Evolutionary conservation across 345 rosid genomes (phyloP).

Genomic region (Eutrema heterophyllum): DNA sequence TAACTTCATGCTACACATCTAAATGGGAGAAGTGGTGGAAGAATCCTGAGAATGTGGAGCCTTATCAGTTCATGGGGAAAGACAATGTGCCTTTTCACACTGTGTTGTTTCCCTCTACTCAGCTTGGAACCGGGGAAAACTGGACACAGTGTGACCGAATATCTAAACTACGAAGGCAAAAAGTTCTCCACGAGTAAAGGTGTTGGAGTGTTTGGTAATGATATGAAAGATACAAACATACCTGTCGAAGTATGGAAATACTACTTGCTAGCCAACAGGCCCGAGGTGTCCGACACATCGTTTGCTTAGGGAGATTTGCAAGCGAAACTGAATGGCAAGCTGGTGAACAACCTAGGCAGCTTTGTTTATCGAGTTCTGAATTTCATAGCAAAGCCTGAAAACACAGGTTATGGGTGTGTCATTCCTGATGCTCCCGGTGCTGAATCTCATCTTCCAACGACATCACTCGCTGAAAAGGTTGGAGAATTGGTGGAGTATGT

Average conservation of each 20-base stretch:
- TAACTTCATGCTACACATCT: constrained; percentile 83
- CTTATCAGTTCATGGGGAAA: constrained; percentile 98
- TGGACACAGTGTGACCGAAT: constrained; percentile 97
- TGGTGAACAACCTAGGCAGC: constrained; percentile 54
- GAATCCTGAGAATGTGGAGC: constrained; percentile 93
- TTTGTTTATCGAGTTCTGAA: constrained; percentile 59
- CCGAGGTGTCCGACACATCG: constrained; percentile 68
- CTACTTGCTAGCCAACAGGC: constrained; percentile 83
- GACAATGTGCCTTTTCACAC: constrained; percentile 98
- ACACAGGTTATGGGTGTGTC: constrained; percentile 63
- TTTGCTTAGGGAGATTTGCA: constrained; percentile 65
- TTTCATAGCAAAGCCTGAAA: constrained; percentile 42
- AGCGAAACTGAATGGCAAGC: constrained; percentile 51
- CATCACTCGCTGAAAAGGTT: constrained; percentile 55
- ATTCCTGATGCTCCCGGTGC: constrained; percentile 79
- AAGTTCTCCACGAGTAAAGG: constrained; percentile 93
- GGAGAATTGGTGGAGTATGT: constrained; percentile 53
- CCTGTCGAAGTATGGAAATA: constrained; percentile 98
- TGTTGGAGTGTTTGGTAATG: constrained; percentile 93
- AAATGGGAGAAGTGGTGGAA: constrained; percentile 99
- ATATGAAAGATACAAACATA: constrained; percentile 75
- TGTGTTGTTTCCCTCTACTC: constrained; percentile 26
- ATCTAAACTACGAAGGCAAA: constrained; percentile 75
- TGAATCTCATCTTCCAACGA: constrained; percentile 41
- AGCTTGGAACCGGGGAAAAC: constrained; percentile 76